Conservation (phyloP, 2,329 filamentous ascomycete genomes). For the Colletotrichum lentis region DNA sequence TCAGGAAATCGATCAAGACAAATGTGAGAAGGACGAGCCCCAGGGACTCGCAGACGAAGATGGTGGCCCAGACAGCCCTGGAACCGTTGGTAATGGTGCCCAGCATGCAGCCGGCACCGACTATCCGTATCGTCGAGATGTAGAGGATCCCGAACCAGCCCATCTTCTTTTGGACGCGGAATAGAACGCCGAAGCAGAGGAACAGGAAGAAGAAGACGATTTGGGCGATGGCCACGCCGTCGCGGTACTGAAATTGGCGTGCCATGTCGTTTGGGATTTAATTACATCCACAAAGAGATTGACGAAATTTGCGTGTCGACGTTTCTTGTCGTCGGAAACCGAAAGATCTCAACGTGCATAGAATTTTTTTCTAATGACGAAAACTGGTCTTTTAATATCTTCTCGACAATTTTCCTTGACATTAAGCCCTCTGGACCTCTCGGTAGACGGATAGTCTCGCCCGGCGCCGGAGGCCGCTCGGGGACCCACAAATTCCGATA, state of each 20-base stretch:
- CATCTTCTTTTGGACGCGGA: conserved; percentile 15
- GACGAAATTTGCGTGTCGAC: too few species aligned
- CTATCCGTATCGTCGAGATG: conserved; percentile 39
- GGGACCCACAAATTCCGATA: background rate
- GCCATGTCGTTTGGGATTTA: conserved; percentile 5
- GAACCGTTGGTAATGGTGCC: conserved; percentile 37
- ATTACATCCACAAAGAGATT: background rate
- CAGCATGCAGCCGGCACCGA: conserved; percentile 40
- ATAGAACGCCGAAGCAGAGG: conserved; percentile 16
- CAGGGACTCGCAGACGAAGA: conserved; percentile 40
- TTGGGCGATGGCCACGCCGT: conserved; percentile 34
- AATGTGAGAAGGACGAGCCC: conserved; percentile 38
- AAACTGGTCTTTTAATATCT: background rate
- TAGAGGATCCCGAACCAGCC: conserved; percentile 34
- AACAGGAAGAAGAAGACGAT: conserved; percentile 11
- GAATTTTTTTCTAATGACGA: accelerated
- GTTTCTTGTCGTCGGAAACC: background rate
- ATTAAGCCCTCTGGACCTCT: background rate
- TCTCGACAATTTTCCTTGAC: too few species aligned
- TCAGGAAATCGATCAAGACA: conserved; percentile 31
- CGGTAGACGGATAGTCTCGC: background rate
- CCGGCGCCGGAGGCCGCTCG: background rate
- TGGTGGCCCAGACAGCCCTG: conserved; percentile 37
- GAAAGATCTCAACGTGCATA: background rate
- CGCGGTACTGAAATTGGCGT: conserved; percentile 21